Evolutionary conservation across 2,329 filamentous ascomycete genomes (phyloP), one percentile per base, ranked within the genome.

Genomic region (Fusarium sp.): DNA sequence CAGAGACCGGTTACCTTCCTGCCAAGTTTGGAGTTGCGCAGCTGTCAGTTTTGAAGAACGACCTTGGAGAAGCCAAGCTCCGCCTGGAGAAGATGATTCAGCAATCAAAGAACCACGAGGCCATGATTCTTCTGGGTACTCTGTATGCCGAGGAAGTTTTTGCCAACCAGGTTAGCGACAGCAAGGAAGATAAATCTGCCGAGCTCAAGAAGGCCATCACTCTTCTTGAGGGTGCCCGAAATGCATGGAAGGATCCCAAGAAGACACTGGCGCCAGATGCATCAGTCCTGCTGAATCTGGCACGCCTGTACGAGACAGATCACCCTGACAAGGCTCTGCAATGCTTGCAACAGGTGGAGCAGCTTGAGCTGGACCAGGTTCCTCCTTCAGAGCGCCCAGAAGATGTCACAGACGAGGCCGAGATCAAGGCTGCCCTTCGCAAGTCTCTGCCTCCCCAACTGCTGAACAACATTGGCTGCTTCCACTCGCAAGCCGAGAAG

Each of bases 381-480:
- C 90, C 92, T 0, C 88, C 92, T 20, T 91, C 93, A 13, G 92
- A 95, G 57, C 87, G 88, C 27, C 92, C 92, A 0, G 84, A 89
- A 30, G 88, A 88, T 52, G 71, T 79, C 5, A 78, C 78, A 3
- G 91, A 94, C 63, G 90, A 93, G 67, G 88, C 86, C 4, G 88
- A 90, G 34, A 84, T 90, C 66, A 89, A 89, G 65, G 86, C 86
- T 25, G 87, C 88, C 18, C 87, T 97, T 32, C 92, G 95, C 64
- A 94, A 95, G 80, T 88, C 93, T 68, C 86, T 99, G 2, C 94
- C 95, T 1, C 97, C 97, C 5, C 95, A 98, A 80, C 88, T 98
- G 3, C 88, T 99, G 50, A 99, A 98, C 87, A 99, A 99, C 81
- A 97, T 98, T 81, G 97, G 94, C 6, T 98, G 95, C 83, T 98